Evolutionary conservation across 2,329 filamentous ascomycete genomes (phyloP), one percentile per base, ranked within the genome.

Genomic region (Cladosporium colombiae): DNA sequence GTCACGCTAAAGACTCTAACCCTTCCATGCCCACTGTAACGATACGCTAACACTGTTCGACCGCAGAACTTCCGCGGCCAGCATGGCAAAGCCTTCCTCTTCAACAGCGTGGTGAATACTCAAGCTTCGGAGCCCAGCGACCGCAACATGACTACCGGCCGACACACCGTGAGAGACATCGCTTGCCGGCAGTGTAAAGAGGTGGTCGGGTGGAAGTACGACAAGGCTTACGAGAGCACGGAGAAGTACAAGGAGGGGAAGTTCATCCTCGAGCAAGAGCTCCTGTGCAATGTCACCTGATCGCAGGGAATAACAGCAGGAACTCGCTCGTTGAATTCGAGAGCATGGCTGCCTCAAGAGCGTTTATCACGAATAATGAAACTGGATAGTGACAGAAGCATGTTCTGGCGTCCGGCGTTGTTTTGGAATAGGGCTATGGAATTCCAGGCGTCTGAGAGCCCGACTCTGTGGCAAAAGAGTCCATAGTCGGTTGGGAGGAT

Each of bases 161-260:
- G 91, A 64, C 95, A 99, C 79, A 85, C 98, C 65, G 95, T 99
- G 57, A 89, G 95, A 66, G 95, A 99, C 78, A 97, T 99, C 74
- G 84, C 84, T 66, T 99, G 95, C 82, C 86, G 90, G 66, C 91
- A 96, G 79, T 99, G 95, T 85, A 91, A 90, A 76, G 91, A 93
- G 78, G 91, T 90, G 33, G 95, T 99, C 62, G 95, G 95, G 40
- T 99, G 95, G 95, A 98, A 97, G 79, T 99, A 99, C 78, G 95
- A 99, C 80, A 97, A 96, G 82, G 95, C 95, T 1, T 98, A 91
- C 78, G 95, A 99, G 82, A 80, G 83, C 37, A 89, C 85, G 70
- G 94, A 99, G 85, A 97, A 97, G 81, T 99, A 99, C 81, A 99
- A 99, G 83, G 95, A 99, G 84, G 93, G 93, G 65, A 99, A 98